Evolutionary conservation across 805 yeast genomes (phyloP), one percentile per base, ranked within the genome.

Genomic region (Candida vaughaniae): DNA sequence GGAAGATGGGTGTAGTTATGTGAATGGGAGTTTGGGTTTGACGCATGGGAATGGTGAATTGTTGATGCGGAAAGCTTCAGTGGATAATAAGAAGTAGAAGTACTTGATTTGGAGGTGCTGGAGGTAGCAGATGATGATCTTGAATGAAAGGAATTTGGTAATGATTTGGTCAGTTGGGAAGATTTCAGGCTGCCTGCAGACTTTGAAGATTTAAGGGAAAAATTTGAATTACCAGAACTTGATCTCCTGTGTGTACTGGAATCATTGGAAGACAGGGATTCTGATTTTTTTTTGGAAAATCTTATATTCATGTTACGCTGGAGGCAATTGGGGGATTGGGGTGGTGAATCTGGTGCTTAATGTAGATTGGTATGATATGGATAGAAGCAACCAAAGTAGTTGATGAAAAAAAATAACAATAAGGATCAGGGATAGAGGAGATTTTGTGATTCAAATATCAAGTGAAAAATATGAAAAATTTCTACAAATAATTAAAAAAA

Each of bases 51-150:
- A n/a, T n/a, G n/a, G n/a, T n/a, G n/a, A n/a, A n/a, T n/a, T n/a
- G 27, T 15, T 23, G 12, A 20, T 7, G 5, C 16, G 16, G 16
- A 18, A 16, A 17, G 27, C 11, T 19, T 33, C 26, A 14, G 16
- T 14, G 14, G 36, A 31, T 10, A 27, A 12, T 33, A 27, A 5
- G 36, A 26, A 10, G 18, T 33, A 9, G 23, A 20, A 20, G 28
- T 33, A 12, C 36, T 33, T 12, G 38, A 31, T 26, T 33, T 39
- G 4, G 47, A 39, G n/a, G 43, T 36, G 26, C 25, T 36, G 11
- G 48, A 44, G 12, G 32, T 44, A 2, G 34, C 19, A 9, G 48
- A 44, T 4, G 43, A 38, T 6, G 47, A 37, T 23, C 48, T 35
- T 3, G 48, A 44, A 33, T 44, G 48, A 25, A 20, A 18, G 14